Evolutionary conservation across 352 stramenopile species (phyloP).

Genomic region (Phytopythium cucurbitacearum): DNA sequence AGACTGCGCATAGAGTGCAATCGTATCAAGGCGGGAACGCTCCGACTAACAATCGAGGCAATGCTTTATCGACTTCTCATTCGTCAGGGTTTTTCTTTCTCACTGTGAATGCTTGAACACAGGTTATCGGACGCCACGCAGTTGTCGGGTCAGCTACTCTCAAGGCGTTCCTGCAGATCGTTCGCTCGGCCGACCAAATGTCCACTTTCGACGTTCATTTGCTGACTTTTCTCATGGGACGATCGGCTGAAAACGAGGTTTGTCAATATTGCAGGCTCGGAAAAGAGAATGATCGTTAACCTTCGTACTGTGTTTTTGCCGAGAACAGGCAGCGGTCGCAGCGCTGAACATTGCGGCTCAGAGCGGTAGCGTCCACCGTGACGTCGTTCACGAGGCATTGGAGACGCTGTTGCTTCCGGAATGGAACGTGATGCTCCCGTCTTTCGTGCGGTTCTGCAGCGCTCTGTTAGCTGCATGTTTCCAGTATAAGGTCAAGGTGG

Average conservation of each 20-base stretch:
- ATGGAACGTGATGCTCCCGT: slow-evolving; percentile 36
- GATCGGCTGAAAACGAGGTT: slow-evolving; percentile 62
- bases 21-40: slow-evolving; percentile 39
- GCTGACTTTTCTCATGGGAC: slow-evolving; percentile 56
- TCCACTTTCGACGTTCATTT: slow-evolving; percentile 60
- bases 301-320: background rate
- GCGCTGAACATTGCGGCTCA: slow-evolving; percentile 35
- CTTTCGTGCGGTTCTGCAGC: slow-evolving; percentile 51
- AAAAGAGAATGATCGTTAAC: background rate
- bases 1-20: slow-evolving; percentile 63
- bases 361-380: slow-evolving; percentile 25
- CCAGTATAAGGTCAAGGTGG: slow-evolving; percentile 19
- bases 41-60: slow-evolving; percentile 57
- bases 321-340: slow-evolving; percentile 31
- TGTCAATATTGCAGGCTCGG: slow-evolving; percentile 1
- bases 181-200: slow-evolving; percentile 40
- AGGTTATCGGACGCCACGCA: slow-evolving; percentile 58
- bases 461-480: slow-evolving; percentile 49
- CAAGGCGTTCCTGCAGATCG: slow-evolving; percentile 35
- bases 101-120: too few relatives aligned
- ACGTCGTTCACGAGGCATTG: slow-evolving; percentile 24
- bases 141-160: slow-evolving; percentile 45
- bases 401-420: slow-evolving; percentile 32
- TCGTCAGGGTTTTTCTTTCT: background rate
- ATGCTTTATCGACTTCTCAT: background rate